phyloP scores from a whole-genome alignment of 179 eudicot species.

The Spinacia oleracea region DNA sequence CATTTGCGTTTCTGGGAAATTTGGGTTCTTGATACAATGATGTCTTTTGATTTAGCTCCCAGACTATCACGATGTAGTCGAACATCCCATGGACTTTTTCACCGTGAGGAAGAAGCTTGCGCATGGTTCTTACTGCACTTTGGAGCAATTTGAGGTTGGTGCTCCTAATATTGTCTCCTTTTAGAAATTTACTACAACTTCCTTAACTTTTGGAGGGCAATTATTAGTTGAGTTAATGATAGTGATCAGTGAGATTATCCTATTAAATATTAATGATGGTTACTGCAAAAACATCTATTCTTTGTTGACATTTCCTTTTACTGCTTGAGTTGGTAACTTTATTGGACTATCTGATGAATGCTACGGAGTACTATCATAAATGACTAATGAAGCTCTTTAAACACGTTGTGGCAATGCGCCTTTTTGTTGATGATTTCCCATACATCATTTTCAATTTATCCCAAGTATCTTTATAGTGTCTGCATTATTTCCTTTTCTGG shows the following conservation, averaged over 20 bases:
- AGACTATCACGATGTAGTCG: slow-evolving; percentile 80
- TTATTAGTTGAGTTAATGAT: not conserved
- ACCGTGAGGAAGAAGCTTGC: slow-evolving; percentile 83
- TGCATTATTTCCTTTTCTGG: not conserved
- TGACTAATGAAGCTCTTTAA: not conserved
- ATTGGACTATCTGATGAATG: not conserved
- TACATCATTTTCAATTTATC: not conserved
- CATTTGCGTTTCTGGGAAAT: not conserved
- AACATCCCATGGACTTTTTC: slow-evolving; percentile 91
- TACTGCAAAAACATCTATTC: not conserved
- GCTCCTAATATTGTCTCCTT: slow-evolving; percentile 10
- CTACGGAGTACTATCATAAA: not conserved
- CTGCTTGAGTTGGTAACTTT: not conserved
- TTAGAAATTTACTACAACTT: not conserved
- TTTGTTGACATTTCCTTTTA: slow-evolving; percentile 1
- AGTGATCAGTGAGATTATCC: slow-evolving; percentile 7
- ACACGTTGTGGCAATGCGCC: not conserved
- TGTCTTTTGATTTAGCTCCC: slow-evolving; percentile 74
- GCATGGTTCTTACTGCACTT: slow-evolving; percentile 60
- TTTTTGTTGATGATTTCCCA: not conserved
- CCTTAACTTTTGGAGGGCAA: not conserved
- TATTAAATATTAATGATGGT: not conserved
- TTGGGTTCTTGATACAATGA: slow-evolving; percentile 25
- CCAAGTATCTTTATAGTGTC: not conserved
- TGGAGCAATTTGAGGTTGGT: slow-evolving; percentile 90